phyloP scores from a whole-genome alignment of 179 eudicot species.

The Silene noctiflora region DNA sequence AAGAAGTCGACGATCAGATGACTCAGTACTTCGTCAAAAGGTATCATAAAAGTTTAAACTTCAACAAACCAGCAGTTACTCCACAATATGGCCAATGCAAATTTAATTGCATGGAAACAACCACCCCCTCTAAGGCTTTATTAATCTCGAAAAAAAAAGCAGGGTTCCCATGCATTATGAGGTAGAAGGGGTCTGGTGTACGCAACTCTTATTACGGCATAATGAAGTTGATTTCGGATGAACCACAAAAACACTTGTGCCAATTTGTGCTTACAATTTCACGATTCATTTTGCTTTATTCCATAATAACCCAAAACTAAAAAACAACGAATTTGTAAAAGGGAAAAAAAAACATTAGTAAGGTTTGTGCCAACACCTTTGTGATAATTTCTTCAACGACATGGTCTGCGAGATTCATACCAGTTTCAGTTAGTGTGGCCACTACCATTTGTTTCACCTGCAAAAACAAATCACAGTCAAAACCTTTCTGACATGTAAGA shows the following conservation, averaged over 20 bases:
- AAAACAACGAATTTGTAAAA: neutral
- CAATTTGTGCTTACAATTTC: neutral
- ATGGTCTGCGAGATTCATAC: conserved; percentile 95
- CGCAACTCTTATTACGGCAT: too few relatives aligned
- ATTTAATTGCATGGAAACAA: neutral
- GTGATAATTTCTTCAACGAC: conserved; percentile 95
- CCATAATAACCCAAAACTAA: neutral
- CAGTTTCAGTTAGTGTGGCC: conserved; percentile 97
- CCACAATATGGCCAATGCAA: neutral
- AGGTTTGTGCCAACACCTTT: conserved; percentile 49
- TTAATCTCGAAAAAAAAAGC: neutral
- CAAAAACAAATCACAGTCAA: neutral
- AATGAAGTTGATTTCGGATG: too few relatives aligned
- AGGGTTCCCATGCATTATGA: neutral
- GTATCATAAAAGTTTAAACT: neutral
- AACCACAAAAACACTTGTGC: too few relatives aligned
- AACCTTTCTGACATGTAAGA: neutral
- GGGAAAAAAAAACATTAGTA: neutral
- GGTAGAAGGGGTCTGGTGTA: too few relatives aligned
- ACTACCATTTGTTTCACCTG: conserved; percentile 99
- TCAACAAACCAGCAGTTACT: neutral
- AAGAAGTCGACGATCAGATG: neutral
- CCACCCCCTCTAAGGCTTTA: neutral
- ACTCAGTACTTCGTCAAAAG: neutral
- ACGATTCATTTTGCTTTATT: neutral